Conservation (phyloP, 1,139 yeast species). For the Insectozyma bohioensis region DNA sequence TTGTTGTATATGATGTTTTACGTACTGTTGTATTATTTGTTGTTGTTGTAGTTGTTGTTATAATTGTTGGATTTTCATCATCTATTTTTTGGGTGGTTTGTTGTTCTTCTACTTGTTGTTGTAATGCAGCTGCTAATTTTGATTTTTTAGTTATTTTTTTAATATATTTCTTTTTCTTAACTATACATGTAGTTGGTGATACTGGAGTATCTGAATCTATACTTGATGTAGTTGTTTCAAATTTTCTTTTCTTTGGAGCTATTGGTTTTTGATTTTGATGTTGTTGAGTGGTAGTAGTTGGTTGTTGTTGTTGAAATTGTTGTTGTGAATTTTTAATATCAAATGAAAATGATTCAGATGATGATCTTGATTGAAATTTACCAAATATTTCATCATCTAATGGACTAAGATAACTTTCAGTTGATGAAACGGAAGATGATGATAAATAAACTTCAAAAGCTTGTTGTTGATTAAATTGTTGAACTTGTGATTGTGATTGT, state of each 20-base stretch:
- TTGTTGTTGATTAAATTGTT: background rate
- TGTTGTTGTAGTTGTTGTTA: conserved; percentile 14
- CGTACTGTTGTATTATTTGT: conserved; percentile 16
- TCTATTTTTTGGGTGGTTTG: conserved; percentile 3
- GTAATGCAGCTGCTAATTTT: background rate
- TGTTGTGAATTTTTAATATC: conserved; percentile 5
- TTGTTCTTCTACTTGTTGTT: conserved; percentile 5
- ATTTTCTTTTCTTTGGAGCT: conserved; percentile 11
- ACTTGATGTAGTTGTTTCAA: conserved; percentile 6
- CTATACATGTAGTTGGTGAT: conserved; percentile 3
- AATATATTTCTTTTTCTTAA: conserved; percentile 4
- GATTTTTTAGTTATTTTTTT: conserved; percentile 5
- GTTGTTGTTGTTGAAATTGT: conserved; percentile 1
- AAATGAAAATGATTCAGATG: conserved; percentile 7
- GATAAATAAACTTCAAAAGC: conserved; percentile 13
- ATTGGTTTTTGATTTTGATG: background rate
- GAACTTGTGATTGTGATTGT: background rate
- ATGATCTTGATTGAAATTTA: conserved; percentile 22
- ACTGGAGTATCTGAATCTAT: conserved; percentile 5
- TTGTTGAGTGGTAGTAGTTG: too few relatives aligned
- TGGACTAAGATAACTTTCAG: conserved; percentile 31
- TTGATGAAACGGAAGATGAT: conserved; percentile 21
- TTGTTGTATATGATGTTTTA: conserved; percentile 13
- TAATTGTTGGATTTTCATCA: conserved; percentile 6
- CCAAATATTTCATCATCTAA: conserved; percentile 65